Conservation (phyloP, 2,329 filamentous ascomycete genomes). For the Stagonosporopsis rhizophila region DNA sequence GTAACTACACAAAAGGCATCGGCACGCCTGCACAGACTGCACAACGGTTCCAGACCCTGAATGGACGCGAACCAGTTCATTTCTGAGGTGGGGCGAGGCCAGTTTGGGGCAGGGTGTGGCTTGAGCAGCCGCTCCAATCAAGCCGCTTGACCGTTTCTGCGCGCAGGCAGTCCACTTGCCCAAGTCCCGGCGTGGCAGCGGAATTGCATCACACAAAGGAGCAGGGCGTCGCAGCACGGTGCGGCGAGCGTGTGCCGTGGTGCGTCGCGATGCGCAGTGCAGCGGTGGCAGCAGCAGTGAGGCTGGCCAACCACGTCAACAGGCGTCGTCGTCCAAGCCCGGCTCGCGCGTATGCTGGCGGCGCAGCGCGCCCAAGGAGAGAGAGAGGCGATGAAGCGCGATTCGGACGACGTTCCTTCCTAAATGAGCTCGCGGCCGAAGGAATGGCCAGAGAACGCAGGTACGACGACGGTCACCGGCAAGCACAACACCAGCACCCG, state of each 20-base stretch:
- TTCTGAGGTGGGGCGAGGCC: constrained; percentile 15
- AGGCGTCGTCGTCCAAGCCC: constrained; percentile 9
- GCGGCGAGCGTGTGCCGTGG: constrained; percentile 9
- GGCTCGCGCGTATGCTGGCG: constrained; percentile 4
- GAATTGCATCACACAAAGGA: constrained; percentile 15
- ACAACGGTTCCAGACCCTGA: constrained; percentile 18
- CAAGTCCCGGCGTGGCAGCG: constrained; percentile 16
- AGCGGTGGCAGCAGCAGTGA: background rate
- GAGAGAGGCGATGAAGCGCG: constrained; percentile 4
- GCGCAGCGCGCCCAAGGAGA: constrained; percentile 1
- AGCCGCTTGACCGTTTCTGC: constrained; percentile 12
- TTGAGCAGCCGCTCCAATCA: constrained; percentile 20
- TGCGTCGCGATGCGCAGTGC: background rate
- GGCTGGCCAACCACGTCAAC: constrained; percentile 10
- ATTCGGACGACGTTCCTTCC: constrained; percentile 19
- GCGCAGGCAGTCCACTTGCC: constrained; percentile 16
- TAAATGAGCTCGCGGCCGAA: constrained; percentile 18
- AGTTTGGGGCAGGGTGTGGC: constrained; percentile 21
- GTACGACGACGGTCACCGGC: constrained; percentile 11
- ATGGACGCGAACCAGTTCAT: constrained; percentile 21
- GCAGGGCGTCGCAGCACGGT: constrained; percentile 10
- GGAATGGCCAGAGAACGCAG: constrained; percentile 18
- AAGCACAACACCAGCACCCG: background rate
- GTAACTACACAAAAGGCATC: constrained; percentile 19
- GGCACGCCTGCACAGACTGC: constrained; percentile 19